These are phyloP conservation scores for Oryza brachyantha DNA, from an alignment of 176 grass and related monocot species.

Conservation along the genomic window DNA sequence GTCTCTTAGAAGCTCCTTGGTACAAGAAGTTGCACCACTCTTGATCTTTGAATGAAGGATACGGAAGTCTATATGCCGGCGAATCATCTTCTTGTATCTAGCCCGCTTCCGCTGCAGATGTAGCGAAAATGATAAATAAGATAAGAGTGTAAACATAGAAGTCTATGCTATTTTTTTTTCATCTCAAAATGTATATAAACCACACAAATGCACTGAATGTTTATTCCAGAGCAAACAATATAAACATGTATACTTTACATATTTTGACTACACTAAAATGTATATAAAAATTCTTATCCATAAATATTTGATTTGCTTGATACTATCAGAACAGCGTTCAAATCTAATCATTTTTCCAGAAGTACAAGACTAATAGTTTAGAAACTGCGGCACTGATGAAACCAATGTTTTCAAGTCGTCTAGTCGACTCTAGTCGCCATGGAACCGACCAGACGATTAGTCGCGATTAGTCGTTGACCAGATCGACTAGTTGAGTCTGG, in stretches of 20 bases:
- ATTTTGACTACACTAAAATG: not conserved
- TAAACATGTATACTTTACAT: not conserved
- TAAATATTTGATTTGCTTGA: constrained; percentile 29
- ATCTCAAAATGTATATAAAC: constrained; percentile 20
- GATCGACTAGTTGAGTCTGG: too few relatives aligned
- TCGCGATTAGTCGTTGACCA: too few relatives aligned
- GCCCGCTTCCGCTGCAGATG: constrained; percentile 50
- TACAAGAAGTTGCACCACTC: constrained; percentile 66
- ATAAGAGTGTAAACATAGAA: constrained; percentile 1
- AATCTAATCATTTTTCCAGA: not conserved
- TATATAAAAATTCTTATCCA: not conserved
- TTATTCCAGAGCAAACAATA: not conserved
- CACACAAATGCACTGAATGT: not conserved
- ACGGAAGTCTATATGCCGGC: constrained; percentile 73
- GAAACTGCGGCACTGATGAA: constrained; percentile 9
- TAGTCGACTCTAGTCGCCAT: too few relatives aligned
- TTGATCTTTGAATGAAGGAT: constrained; percentile 66
- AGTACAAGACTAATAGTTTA: constrained; percentile 7
- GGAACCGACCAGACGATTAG: too few relatives aligned
- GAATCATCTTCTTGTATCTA: constrained; percentile 83
- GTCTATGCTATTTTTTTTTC: constrained; percentile 3
- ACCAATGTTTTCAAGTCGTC: too few relatives aligned
- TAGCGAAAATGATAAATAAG: constrained; percentile 18
- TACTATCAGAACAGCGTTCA: not conserved
- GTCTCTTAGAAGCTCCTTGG: constrained; percentile 72